Conservation (phyloP, 2,329 filamentous ascomycete genomes). For the Hawksworthiomyces lignivorus region DNA sequence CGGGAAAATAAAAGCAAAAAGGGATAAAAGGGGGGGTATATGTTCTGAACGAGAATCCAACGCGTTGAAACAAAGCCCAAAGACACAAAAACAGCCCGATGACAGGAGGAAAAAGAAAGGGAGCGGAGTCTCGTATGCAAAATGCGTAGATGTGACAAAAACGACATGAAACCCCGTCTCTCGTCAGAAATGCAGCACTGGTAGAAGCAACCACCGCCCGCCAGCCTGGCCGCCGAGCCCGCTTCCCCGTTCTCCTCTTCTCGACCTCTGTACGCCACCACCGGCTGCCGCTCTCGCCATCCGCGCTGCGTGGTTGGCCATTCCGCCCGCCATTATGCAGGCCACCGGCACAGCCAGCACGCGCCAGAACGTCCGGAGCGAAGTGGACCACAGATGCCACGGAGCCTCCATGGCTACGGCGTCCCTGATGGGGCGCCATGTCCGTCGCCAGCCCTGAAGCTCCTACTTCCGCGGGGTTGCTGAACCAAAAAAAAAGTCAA, state of each 20-base stretch:
- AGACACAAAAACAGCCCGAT: neutral
- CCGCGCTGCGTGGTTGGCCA: neutral
- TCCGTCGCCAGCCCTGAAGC: constrained; percentile 4
- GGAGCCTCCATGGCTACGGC: neutral
- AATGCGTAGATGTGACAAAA: too few species aligned
- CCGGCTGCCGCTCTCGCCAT: neutral
- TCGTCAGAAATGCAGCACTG: neutral
- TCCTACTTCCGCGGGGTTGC: constrained; percentile 17
- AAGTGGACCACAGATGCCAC: neutral
- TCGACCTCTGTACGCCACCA: too few species aligned
- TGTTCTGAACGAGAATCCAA: too few species aligned
- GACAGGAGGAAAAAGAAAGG: neutral
- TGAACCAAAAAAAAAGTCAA: neutral
- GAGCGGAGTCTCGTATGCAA: neutral
- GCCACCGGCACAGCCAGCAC: neutral
- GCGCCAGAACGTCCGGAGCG: neutral
- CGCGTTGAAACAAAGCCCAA: neutral
- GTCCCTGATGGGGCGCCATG: neutral
- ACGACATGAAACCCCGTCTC: too few species aligned
- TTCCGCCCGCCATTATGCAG: neutral
- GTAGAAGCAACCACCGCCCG: neutral
- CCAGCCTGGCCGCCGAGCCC: neutral
- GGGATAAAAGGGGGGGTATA: too few species aligned
- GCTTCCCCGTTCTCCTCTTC: too few species aligned
- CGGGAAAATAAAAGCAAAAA: neutral